phyloP scores from a whole-genome alignment of 495 filamentous ascomycete genomes.

The Aspergillus affinis region DNA sequence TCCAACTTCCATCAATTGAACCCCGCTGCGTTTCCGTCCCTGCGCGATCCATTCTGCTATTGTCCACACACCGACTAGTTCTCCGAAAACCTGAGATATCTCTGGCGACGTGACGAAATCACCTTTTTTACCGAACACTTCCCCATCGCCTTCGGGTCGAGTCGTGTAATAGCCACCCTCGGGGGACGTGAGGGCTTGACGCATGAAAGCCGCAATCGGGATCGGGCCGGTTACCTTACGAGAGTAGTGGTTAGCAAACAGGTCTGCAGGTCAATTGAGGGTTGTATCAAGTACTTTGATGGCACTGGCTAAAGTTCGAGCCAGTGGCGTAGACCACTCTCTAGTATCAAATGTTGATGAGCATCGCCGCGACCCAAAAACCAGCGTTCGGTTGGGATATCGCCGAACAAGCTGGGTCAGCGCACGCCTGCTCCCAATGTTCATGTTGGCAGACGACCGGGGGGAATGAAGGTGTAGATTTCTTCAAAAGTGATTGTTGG shows the following conservation, averaged over 20 bases:
- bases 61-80: constrained; percentile 90
- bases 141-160: constrained; percentile 54
- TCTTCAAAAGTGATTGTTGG: neutral
- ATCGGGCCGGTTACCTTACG: constrained; percentile 73
- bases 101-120: constrained; percentile 98
- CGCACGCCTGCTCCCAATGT: constrained; percentile 32
- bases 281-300: constrained; percentile 59
- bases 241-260: constrained; percentile 37
- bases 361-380: constrained; percentile 27
- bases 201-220: constrained; percentile 92
- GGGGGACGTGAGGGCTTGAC: constrained; percentile 91
- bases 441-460: constrained; percentile 35
- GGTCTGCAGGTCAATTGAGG: constrained; percentile 1
- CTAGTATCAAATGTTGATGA: constrained; percentile 42
- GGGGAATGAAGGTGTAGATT: neutral
- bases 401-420: constrained; percentile 31
- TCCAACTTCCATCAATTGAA: constrained; percentile 89
- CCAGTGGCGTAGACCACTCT: constrained; percentile 87
- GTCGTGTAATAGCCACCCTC: constrained; percentile 94
- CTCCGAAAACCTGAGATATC: constrained; percentile 95
- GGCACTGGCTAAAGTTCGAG: constrained; percentile 77
- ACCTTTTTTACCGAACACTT: constrained; percentile 86
- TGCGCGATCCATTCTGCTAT: constrained; percentile 95
- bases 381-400: constrained; percentile 22
- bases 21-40: constrained; percentile 63